These are phyloP conservation scores for Mycena epipterygia DNA, from an alignment of 768 basidiomycete genomes.

Conservation along the genomic window DNA sequence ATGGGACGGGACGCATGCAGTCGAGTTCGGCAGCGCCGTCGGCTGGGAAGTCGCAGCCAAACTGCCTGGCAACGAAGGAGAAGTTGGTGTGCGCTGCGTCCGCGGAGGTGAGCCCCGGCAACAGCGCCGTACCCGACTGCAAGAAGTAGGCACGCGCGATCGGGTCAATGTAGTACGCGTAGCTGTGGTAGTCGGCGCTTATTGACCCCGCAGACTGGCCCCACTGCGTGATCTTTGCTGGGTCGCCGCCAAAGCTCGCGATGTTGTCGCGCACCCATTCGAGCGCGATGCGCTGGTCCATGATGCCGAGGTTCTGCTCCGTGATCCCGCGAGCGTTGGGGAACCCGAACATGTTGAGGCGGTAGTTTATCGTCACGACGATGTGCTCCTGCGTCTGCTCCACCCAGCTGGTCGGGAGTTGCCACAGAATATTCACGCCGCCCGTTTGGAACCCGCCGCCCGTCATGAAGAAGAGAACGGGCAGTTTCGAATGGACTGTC, in stretches of 20 bases:
- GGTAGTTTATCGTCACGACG: conserved; percentile 33
- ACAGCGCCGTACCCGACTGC: conserved; percentile 20
- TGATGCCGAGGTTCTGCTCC: conserved; percentile 44
- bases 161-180: conserved; percentile 27
- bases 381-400: conserved; percentile 28
- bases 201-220: conserved; percentile 31
- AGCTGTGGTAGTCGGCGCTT: conserved; percentile 9
- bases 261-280: conserved; percentile 38
- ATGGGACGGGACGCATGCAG: conserved; percentile 27
- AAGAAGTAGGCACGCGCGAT: conserved; percentile 22
- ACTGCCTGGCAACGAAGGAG: conserved; percentile 25
- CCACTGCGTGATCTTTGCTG: conserved; percentile 40
- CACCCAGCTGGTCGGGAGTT: conserved; percentile 35
- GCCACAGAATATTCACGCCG: conserved; percentile 27
- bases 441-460: conserved; percentile 29
- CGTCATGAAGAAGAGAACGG: conserved; percentile 30
- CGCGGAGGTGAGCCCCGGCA: background rate
- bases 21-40: conserved; percentile 19
- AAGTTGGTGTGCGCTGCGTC: conserved; percentile 16
- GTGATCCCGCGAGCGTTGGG: conserved; percentile 29
- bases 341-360: conserved; percentile 29
- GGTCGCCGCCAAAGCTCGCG: conserved; percentile 49
- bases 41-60: conserved; percentile 27
- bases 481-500: conserved; percentile 26
- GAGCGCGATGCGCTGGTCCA: conserved; percentile 46